Evolutionary conservation across 2,329 filamentous ascomycete genomes (phyloP), one percentile per base, ranked within the genome.

Genomic region (Fusarium neocosmosporiellum): DNA sequence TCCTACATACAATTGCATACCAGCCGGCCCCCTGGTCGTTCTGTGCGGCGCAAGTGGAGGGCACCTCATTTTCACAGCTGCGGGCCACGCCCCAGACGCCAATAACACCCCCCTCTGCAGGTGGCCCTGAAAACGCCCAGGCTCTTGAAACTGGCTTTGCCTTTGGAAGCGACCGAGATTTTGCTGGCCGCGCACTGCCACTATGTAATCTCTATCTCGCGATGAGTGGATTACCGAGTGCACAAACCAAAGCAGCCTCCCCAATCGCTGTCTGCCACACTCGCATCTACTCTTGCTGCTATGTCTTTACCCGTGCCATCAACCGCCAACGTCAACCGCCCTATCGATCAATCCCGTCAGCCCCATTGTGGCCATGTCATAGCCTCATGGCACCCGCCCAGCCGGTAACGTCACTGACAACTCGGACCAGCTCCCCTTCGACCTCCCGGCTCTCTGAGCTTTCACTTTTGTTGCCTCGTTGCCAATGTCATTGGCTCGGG

Each of bases 311-410:
- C 57, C 70, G 70, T 75, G 72, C 60, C 57, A 68, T 65, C 68
- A 55, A 60, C 60, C 61, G 67, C 34, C 63, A 55, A 33, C 39
- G 36, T 55, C 63, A 66, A 60, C 46, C 55, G 59, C 62, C 64
- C 64, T 67, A 65, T 57, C 48, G 61, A 59, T 58, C 59, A 33
- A 57, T 59, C 59, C 59, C 67, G 71, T 77, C 75, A 77, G 75
- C 75, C 75, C 65, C 70, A 61, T 63, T 60, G 67, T 69, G 70
- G 68, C 70, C 66, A 77, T 76, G 71, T 59, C 66, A 63, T 67
- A 55, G 66, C 64, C 67, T 61, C 53, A 54, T 29, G 63, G 36
- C 71, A 65, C 64, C 70, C 68, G 55, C 54, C 27, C 63, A 63
- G 33, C 57, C 54, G 62, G 60, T 59, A 60, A 59, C 59, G 62